Base-by-base conservation (phyloP, 169 alveolate species). In the Plasmodium knowlesi region DNA sequence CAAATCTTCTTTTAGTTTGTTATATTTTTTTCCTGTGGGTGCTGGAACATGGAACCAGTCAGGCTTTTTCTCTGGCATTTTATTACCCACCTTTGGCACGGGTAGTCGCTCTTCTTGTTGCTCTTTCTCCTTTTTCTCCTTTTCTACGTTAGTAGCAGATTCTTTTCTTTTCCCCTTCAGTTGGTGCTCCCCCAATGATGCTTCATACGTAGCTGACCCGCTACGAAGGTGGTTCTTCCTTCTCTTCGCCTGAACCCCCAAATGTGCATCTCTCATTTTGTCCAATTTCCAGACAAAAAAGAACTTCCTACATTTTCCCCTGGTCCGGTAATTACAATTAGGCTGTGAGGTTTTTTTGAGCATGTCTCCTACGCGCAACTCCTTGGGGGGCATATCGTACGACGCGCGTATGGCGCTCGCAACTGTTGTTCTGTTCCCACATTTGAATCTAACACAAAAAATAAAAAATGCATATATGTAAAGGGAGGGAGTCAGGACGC, bases 11-110 rank as follows among this genome's bases (percentile, higher is more conserved):
- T 85, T 70, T 72, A 95, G 82, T 57, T 72, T 32, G n/a, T 84
- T 91, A 50, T 57, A 95, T 19, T 86, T 82, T 2, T 88, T 54
- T 3, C 95, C 96, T 19, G 85, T 91, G n/a, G 96, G 96, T 8
- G 96, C 96, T 5, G 96, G 96, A n/a, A 95, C 96, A 74, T 92
- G 96, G 84, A 95, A 95, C 96, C 96, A 95, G 46, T 92, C 96
- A 19, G 96, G 96, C 14, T 93, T 85, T 4, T 84, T 85, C 22
- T 90, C 96, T 9, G 96, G 95, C 79, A 91, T 92, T 53, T 84
- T 72, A 16, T 84, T 84, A 54, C 96, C 96, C 25, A 95, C 96
- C 41, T 81, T 76, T 34, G 90, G 93, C 16, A 30, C 34, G 70
- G 5, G 25, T 32, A 85, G 41, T 22, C 50, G 25, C 10, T 34